Conservation (phyloP, 306 rosid genomes). For the Neltuma alba region DNA sequence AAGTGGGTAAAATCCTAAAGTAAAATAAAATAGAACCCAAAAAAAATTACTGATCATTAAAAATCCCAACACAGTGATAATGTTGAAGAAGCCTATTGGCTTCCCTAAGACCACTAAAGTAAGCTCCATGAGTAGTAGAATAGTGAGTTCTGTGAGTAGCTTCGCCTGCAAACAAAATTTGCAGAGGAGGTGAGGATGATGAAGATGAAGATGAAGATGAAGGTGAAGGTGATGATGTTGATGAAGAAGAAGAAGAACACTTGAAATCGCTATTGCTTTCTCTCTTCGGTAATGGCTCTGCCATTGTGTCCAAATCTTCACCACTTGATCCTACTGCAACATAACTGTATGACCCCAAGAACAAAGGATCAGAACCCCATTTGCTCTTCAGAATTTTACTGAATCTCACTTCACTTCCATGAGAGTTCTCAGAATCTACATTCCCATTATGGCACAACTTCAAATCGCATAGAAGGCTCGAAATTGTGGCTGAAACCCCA, state of each 20-base stretch:
- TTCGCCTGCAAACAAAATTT: constrained; percentile 95
- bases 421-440: constrained; percentile 3
- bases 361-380: constrained; percentile 18
- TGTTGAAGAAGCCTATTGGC: constrained; percentile 93
- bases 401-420: constrained; percentile 1
- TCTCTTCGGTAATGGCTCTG: constrained; percentile 1
- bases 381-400: constrained; percentile 5
- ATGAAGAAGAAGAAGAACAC: background rate
- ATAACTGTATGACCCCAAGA: constrained; percentile 17
- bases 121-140: constrained; percentile 99
- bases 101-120: constrained; percentile 96
- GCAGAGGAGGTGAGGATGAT: constrained; percentile 50
- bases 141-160: constrained; percentile 98
- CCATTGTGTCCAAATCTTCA: constrained; percentile 11
- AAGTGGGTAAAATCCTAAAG: background rate
- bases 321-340: constrained; percentile 17
- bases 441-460: background rate
- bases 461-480: background rate
- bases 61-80: constrained; percentile 72
- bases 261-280: background rate
- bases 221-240: background rate
- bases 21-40: background rate
- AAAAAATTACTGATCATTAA: constrained; percentile 33
- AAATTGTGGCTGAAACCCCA: constrained; percentile 33
- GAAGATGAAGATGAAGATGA: background rate